Conservation (phyloP, 257 asterid species). For the Euphrasia confusa region DNA sequence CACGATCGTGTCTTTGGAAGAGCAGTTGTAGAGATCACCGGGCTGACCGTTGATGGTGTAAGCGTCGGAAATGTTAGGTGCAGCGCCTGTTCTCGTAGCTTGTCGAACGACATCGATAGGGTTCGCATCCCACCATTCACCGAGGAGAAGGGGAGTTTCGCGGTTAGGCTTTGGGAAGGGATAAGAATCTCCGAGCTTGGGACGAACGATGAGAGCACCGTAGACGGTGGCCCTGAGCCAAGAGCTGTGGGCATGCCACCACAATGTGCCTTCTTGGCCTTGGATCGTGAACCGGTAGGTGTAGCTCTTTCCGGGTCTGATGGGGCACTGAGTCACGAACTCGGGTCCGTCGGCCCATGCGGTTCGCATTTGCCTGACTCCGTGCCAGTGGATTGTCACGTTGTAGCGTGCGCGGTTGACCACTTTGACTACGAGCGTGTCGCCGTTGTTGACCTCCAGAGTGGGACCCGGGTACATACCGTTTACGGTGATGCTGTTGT, state of each 20-base stretch:
- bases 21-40: slow-evolving; percentile 87
- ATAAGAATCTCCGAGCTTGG: slow-evolving; percentile 56
- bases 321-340: slow-evolving; percentile 82
- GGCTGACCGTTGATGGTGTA: slow-evolving; percentile 96
- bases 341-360: slow-evolving; percentile 96
- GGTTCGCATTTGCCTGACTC: slow-evolving; percentile 69
- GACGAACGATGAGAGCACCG: slow-evolving; percentile 71
- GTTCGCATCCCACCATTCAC: slow-evolving; percentile 97
- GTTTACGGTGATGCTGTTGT: slow-evolving; percentile 54
- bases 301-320: slow-evolving; percentile 72
- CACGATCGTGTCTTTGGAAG: slow-evolving; percentile 56
- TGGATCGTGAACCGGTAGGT: slow-evolving; percentile 69
- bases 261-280: slow-evolving; percentile 91
- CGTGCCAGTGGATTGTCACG: slow-evolving; percentile 90
- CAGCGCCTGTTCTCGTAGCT: slow-evolving; percentile 74
- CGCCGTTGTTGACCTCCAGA: slow-evolving; percentile 71
- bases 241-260: slow-evolving; percentile 99
- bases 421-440: slow-evolving; percentile 65
- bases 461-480: slow-evolving; percentile 89
- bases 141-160: slow-evolving; percentile 71
- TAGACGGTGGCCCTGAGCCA: slow-evolving; percentile 95
- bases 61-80: slow-evolving; percentile 77
- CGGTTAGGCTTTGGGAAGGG: slow-evolving; percentile 76
- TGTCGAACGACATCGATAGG: slow-evolving; percentile 70
- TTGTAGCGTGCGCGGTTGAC: slow-evolving; percentile 70